Conservation (phyloP, 2,329 filamentous ascomycete species). For the Dissoconium aciculare region DNA sequence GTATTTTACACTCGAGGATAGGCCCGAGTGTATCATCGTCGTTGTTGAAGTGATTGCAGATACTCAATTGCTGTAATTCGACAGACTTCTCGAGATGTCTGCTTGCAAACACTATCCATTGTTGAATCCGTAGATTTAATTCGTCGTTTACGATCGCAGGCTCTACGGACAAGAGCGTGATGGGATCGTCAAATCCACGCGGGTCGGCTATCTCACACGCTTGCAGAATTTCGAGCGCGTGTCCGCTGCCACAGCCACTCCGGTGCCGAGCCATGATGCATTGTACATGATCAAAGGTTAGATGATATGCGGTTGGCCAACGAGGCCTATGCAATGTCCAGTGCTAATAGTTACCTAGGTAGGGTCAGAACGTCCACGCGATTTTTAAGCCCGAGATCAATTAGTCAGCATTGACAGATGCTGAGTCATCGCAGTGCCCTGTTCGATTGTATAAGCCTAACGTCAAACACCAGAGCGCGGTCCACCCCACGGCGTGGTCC, state of each 20-base stretch:
- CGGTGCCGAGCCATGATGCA: slow-evolving; percentile 1
- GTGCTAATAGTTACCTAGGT: too few species aligned
- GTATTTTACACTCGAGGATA: not conserved
- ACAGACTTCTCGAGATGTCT: not conserved
- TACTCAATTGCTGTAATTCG: not conserved
- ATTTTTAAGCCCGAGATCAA: too few species aligned
- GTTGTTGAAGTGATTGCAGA: slow-evolving; percentile 1
- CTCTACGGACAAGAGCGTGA: not conserved
- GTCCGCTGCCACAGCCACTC: not conserved
- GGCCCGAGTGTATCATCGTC: not conserved
- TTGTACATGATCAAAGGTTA: slow-evolving; percentile 1
- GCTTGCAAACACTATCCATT: not conserved
- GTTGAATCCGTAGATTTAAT: slow-evolving; percentile 1
- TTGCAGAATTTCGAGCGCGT: slow-evolving; percentile 1
- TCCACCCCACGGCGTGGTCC: too few species aligned
- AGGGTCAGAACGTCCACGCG: too few species aligned
- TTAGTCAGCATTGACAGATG: too few species aligned
- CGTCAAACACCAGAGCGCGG: too few species aligned
- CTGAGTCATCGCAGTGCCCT: too few species aligned
- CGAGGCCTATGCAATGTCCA: too few species aligned
- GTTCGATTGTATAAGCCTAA: too few species aligned
- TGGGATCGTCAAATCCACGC: slow-evolving; percentile 1
- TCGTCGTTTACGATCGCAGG: slow-evolving; percentile 1
- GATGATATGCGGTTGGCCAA: not conserved
- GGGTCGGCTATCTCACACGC: not conserved